A percentile compares a stretch with the other conserved stretches of the same genome.
These are phyloP conservation scores for Corymbia calophylla DNA, from an alignment of 441 rosid species.

Conservation along the genomic window DNA sequence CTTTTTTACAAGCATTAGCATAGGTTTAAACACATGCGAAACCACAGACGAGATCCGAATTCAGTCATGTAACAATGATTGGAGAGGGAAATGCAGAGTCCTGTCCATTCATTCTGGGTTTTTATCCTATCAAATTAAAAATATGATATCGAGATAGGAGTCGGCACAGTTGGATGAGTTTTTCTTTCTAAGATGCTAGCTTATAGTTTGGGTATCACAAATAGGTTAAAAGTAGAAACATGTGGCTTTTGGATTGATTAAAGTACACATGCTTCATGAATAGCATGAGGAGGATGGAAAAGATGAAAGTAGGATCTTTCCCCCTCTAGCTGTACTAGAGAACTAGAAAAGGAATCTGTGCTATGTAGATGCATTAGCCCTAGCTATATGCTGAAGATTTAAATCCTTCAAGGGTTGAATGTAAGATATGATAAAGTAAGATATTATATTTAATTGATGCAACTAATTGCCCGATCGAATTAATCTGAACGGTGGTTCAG, in stretches of 20 bases:
- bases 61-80: background rate
- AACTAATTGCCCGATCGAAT: background rate
- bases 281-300: background rate
- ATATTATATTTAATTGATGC: background rate
- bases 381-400: background rate
- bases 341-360: background rate
- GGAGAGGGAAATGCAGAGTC: background rate
- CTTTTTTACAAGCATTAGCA: background rate
- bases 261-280: background rate
- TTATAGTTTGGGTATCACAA: background rate
- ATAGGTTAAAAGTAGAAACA: background rate
- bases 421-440: background rate
- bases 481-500: background rate
- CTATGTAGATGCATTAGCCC: background rate
- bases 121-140: background rate
- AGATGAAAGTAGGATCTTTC: conserved; percentile 1
- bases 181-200: background rate
- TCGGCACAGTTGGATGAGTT: background rate
- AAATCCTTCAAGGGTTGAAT: background rate
- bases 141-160: background rate
- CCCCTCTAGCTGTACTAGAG: background rate
- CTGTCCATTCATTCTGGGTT: background rate
- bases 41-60: background rate
- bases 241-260: background rate
- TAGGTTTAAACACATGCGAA: background rate